Base-by-base conservation (phyloP, 305 asterid genomes). In the Fraxinus nigra region DNA sequence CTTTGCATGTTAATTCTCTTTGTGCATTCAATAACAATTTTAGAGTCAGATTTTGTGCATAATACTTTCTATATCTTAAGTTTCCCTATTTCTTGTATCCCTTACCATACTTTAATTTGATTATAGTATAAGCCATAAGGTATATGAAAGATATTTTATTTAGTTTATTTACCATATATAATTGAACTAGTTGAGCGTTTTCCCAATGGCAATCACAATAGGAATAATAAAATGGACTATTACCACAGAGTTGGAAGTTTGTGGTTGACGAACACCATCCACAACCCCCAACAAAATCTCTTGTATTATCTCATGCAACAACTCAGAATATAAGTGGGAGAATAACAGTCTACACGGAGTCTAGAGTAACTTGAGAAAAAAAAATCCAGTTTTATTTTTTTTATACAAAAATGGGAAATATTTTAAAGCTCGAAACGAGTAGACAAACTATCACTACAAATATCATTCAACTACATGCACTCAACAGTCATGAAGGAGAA, bases 1-100 rank as follows among this genome's bases (percentile, higher is more conserved):
- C 65, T 46, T 67, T 48, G 51, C 67, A 69, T 81, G 59, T 72
- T 59, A 76, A 73, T 76, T 63, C 78, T 48, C 78, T 67, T 75
- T 24, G 74, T 20, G 33, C 20, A 82, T 78, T 56, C 28, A 22
- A 26, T 22, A 34, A 73, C 46, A 30, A 33, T 22, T 9, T 33
- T 72, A 33, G 72, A 72, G 72, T 63, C 43, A 20, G 35, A 14
- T 65, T 32, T 63, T 46, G 14, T 76, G 22, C 22, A 28, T 40
- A 59, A 18, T 78, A 43, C 48, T 80, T 80, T 30, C 76, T 46
- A 84, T 37, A 32, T 72, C 51, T 33, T 16, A 77, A 46, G 46
- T 84, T 73, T 63, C 38, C 75, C 26, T 77, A 54, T 13, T 72
- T 40, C 33, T 26, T 26, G n/a, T 16, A 35, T 79, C 46, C 76